Percentiles rank a stretch among this genome's conserved stretches.
These are phyloP conservation scores for Hypoxylon sp. DNA, from an alignment of 2,329 filamentous ascomycete genomes.

Conservation along the genomic window DNA sequence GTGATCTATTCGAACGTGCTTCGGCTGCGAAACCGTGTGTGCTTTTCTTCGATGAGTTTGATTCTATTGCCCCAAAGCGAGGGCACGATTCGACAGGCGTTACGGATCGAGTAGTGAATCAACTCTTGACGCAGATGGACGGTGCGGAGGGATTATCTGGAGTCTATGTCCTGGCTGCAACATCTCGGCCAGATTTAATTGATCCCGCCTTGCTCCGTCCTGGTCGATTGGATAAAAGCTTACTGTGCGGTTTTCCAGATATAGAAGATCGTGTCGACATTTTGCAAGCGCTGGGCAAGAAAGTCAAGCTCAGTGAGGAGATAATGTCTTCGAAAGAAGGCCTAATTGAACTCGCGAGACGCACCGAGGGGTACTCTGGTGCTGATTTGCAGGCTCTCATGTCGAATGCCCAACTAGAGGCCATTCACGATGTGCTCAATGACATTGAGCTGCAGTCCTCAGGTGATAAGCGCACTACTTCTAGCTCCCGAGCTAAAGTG, in stretches of 20 bases:
- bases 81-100: conserved; percentile 98
- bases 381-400: conserved; percentile 95
- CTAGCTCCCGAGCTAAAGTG: conserved; percentile 56
- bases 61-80: conserved; percentile 96
- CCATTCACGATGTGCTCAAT: conserved; percentile 91
- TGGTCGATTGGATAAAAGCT: conserved; percentile 91
- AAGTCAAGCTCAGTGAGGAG: conserved; percentile 80
- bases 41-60: conserved; percentile 98
- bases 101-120: conserved; percentile 98
- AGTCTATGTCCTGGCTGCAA: conserved; percentile 96
- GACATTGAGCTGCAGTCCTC: conserved; percentile 62
- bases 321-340: conserved; percentile 70
- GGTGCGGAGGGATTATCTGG: conserved; percentile 94
- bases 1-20: conserved; percentile 94
- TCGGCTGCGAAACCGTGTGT: conserved; percentile 93
- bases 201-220: conserved; percentile 93
- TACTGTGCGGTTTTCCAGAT: conserved; percentile 91
- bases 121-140: conserved; percentile 98
- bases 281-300: conserved; percentile 84
- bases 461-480: conserved; percentile 55
- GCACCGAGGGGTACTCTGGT: conserved; percentile 92
- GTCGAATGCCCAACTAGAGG: conserved; percentile 96
- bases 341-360: conserved; percentile 80
- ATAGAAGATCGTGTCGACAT: conserved; percentile 89
- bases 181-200: conserved; percentile 92